Evolutionary conservation across 768 basidiomycete genomes (phyloP), one percentile per base, ranked within the genome.

Genomic region (Pulveroboletus ravenelii): DNA sequence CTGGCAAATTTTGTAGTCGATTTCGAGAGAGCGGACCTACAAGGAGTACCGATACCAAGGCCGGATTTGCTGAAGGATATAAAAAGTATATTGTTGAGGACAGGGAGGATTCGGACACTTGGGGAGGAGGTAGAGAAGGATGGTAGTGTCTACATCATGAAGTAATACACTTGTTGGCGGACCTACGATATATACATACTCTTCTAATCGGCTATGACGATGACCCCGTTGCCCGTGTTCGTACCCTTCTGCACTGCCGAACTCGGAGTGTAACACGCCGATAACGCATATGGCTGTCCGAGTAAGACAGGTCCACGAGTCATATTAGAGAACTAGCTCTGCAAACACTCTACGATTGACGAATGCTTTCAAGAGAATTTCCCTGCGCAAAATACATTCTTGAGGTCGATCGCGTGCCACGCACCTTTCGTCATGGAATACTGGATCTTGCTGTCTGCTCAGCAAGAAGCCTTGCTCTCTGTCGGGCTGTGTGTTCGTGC

Each of bases 41-140:
- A 34, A 41, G 31, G 35, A 4, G 25, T 53, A 18, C 41, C 52
- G 7, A 49, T 49, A 10, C 51, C 56, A 14, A 37, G 9, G 39
- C 39, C 66, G 42, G 47, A 53, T 17, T 13, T 56, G 51, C 20
- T 36, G 37, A 30, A 17, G 8, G 51, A 55, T 2, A 30, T 62
- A 1, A 50, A 39, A 29, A 13, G n/a, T 1, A 41, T 45, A 1
- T 18, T 66, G 23, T 46, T 66, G 52, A 68, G 54, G 40, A 66
- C 68, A 6, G 66, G 66, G 17, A 60, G 64, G 23, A 55, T 68
- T 40, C 57, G 66, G 31, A 62, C 51, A 27, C 41, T 57, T 27
- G 57, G 53, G 1, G 30, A 60, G 2, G 27, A 36, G 25, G 53
- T 59, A 38, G 58, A 50, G 40, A n/a, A 30, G 17, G 56, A 69